These are phyloP conservation scores for Alternaria infectoria DNA, from an alignment of 2,329 filamentous ascomycete genomes.

Conservation along the genomic window DNA sequence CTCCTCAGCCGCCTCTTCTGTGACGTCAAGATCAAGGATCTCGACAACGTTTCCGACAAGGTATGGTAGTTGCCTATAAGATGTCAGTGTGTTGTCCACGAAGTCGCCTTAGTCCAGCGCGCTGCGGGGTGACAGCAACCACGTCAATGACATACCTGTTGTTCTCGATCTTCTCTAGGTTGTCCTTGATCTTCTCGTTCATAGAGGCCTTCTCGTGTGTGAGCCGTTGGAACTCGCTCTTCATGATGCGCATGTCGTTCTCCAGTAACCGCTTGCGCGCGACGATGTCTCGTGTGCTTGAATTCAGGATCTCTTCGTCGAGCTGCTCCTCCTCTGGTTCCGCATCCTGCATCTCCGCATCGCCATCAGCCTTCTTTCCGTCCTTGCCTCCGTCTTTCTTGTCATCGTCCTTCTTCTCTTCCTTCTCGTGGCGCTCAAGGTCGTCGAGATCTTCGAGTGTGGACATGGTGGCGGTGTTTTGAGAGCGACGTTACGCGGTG, in stretches of 20 bases:
- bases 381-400: slow-evolving; percentile 62
- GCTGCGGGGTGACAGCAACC: neutral
- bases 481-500: slow-evolving; percentile 5
- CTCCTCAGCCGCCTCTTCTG: slow-evolving; percentile 93
- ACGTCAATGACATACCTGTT: slow-evolving; percentile 72
- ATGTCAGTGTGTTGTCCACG: slow-evolving; percentile 5
- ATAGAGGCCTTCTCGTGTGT: slow-evolving; percentile 95
- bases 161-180: slow-evolving; percentile 98
- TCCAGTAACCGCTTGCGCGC: slow-evolving; percentile 90
- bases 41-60: slow-evolving; percentile 98
- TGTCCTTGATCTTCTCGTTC: slow-evolving; percentile 99
- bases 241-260: slow-evolving; percentile 98
- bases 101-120: neutral
- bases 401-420: slow-evolving; percentile 67
- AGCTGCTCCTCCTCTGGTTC: slow-evolving; percentile 73
- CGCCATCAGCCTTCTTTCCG: slow-evolving; percentile 68
- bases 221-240: slow-evolving; percentile 92
- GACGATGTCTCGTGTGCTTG: slow-evolving; percentile 93
- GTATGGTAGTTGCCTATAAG: slow-evolving; percentile 86
- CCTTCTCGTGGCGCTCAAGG: slow-evolving; percentile 79
- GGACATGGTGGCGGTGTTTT: slow-evolving; percentile 67
- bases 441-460: slow-evolving; percentile 92
- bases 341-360: slow-evolving; percentile 91
- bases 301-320: slow-evolving; percentile 89
- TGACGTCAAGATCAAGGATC: slow-evolving; percentile 93